These are phyloP conservation scores for Boletus rufocinnamomeus DNA, from an alignment of 768 basidiomycete genomes.

Conservation along the genomic window DNA sequence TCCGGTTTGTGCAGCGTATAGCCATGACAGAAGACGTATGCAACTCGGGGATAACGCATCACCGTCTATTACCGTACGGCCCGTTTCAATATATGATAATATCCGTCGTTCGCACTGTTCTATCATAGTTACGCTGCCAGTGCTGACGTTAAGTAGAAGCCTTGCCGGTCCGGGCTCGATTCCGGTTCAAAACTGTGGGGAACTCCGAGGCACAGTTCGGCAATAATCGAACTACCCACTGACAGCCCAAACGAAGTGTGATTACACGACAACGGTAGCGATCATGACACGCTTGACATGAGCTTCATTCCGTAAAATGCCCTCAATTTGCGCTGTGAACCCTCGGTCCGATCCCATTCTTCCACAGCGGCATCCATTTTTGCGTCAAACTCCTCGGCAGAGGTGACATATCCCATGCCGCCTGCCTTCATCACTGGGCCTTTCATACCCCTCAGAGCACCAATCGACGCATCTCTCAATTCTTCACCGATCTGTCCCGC, in stretches of 20 bases:
- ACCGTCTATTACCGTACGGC: too few species aligned
- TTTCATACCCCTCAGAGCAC: conserved; percentile 25
- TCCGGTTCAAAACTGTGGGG: not conserved
- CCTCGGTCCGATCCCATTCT: conserved; percentile 22
- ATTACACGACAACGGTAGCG: too few species aligned
- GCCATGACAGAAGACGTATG: not conserved
- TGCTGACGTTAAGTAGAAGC: too few species aligned
- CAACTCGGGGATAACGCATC: not conserved
- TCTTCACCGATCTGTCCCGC: conserved; percentile 21
- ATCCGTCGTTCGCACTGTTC: too few species aligned
- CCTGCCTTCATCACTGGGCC: conserved; percentile 26
- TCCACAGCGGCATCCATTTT: conserved; percentile 19
- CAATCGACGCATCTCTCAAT: conserved; percentile 22
- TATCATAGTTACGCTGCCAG: too few species aligned
- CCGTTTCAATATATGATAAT: too few species aligned
- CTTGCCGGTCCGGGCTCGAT: too few species aligned
- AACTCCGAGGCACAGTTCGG: not conserved
- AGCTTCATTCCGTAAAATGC: conserved; percentile 13
- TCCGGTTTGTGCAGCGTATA: too few species aligned
- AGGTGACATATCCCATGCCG: conserved; percentile 20
- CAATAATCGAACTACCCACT: too few species aligned
- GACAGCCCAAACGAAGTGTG: too few species aligned
- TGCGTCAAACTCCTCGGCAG: conserved; percentile 21
- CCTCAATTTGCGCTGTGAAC: conserved; percentile 9
- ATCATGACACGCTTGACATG: not conserved